Evolutionary conservation across 805 yeast genomes (phyloP).

Genomic region (Ogataea thermomethanolica): DNA sequence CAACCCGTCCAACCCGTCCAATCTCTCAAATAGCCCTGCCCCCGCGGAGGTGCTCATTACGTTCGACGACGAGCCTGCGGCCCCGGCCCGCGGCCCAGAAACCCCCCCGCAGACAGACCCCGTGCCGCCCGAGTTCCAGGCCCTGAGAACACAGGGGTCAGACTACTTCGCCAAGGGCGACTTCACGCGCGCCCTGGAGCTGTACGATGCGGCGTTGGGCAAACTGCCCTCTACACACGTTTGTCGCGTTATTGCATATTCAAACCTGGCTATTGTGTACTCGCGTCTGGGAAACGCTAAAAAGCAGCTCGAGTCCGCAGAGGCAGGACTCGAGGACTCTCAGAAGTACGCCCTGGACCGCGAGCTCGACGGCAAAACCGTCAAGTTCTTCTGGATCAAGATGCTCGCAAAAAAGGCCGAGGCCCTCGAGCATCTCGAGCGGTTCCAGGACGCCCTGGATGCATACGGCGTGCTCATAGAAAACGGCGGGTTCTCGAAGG

Average conservation of each 20-base stretch:
- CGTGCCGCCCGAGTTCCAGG: conserved; percentile 36
- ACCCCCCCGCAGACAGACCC: background rate
- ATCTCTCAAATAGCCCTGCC: background rate
- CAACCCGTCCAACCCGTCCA: no score
- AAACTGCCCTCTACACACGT: conserved; percentile 63
- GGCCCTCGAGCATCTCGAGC: conserved; percentile 76
- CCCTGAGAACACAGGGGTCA: conserved; percentile 54
- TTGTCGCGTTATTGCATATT: conserved; percentile 60
- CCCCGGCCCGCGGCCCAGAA: background rate
- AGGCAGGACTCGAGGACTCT: conserved; percentile 41
- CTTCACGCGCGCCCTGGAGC: conserved; percentile 59
- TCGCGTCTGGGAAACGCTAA: conserved; percentile 70
- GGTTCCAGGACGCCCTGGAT: conserved; percentile 57
- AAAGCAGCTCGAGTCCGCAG: conserved; percentile 44
- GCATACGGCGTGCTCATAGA: conserved; percentile 61
- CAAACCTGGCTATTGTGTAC: conserved; percentile 70
- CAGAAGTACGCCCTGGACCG: conserved; percentile 24
- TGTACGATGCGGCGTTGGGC: conserved; percentile 48
- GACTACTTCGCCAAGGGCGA: conserved; percentile 78
- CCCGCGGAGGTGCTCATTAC: background rate
- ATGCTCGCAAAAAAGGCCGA: conserved; percentile 73
- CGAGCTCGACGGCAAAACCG: conserved; percentile 47
- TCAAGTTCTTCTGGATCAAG: conserved; percentile 73
- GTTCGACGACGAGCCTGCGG: conserved; percentile 2
- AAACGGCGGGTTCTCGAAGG: conserved; percentile 62